Evolutionary conservation across 306 rosid genomes (phyloP), one percentile per base, ranked within the genome.

Genomic region (Vigna radiata): DNA sequence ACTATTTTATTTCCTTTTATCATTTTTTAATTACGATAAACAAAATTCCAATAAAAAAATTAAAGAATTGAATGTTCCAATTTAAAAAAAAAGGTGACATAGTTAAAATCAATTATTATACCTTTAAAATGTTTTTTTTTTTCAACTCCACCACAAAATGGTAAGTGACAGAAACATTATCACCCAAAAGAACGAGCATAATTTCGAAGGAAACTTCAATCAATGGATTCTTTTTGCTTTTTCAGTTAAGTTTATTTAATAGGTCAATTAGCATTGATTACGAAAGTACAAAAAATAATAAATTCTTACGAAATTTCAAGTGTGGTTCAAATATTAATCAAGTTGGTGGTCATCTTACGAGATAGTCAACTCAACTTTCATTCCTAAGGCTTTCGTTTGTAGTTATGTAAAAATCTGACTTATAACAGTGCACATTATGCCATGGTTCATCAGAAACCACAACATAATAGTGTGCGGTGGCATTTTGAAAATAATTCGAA

Each of bases 351-450:
- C 43, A 47, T 47, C 37, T 21, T 75, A 23, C 12, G 11, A 39
- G 33, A 23, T 4, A 54, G 19, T 72, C 36, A 36, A 72, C 52
- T 54, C 21, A 41, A 65, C 25, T 29, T 47, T 71, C 64, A 53
- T 36, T 53, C 5, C 7, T 11, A 49, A 8, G 10, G 9, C 12
- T 29, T 60, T 60, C 5, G 37, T 33, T 33, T 33, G 37, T 33
- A 29, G 33, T 29, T 29, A 29, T 29, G n/a, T n/a, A n/a, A n/a
- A n/a, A n/a, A n/a, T n/a, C n/a, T n/a, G n/a, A n/a, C n/a, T n/a
- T n/a, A n/a, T n/a, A n/a, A n/a, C n/a, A n/a, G n/a, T n/a, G n/a
- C n/a, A n/a, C n/a, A n/a, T n/a, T n/a, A n/a, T n/a, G n/a, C n/a
- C n/a, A n/a, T n/a, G n/a, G n/a, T n/a, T n/a, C n/a, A n/a, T n/a